Evolutionary conservation across 106 monocot species (phyloP), one percentile per base, ranked within the genome.

Genomic region (Dactylorhiza incarnata): DNA sequence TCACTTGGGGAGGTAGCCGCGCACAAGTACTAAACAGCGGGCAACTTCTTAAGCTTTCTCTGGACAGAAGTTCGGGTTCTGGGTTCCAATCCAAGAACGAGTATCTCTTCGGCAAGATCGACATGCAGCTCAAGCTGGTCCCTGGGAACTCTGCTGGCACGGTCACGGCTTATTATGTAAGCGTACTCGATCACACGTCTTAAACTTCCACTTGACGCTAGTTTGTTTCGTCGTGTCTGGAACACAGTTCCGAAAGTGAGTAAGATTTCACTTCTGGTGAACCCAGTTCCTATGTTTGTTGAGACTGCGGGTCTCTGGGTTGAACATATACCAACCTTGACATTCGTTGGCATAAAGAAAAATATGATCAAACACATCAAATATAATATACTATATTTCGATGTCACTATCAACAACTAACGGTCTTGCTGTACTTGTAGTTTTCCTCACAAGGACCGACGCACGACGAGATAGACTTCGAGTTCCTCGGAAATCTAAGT

Each of bases 401-500:
- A 37, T 3, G 37, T 37, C 37, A 37, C 37, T 37, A 37, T 37
- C 37, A 16, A 8, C 4, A 68, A 69, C 69, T 69, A n/a, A 69
- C 45, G 1, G 5, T 16, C 45, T 69, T 69, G n/a, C 45, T 44
- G 69, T 45, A 22, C 9, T 37, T 75, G 50, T 47, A 81, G 80
- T 55, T 81, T 22, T 80, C 80, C 3, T 80, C 80, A 3, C 80
- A 66, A 4, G 80, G 80, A 26, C 74, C 80, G 17, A 67, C 73
- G 0, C 80, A 80, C 11, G 80, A 80, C 16, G 80, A 80, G 67
- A 80, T 80, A 22, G 80, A 80, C 67, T 80, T 80, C 22, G 80
- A 80, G 53, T 80, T 80, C 49, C 80, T 80, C 0, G 80, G 80
- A 14, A 80, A 80, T 45, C 52, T 74, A 9, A 80, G 74, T 17